Base-by-base conservation (phyloP, 345 rosid species). In the Arabis hirsuta region DNA sequence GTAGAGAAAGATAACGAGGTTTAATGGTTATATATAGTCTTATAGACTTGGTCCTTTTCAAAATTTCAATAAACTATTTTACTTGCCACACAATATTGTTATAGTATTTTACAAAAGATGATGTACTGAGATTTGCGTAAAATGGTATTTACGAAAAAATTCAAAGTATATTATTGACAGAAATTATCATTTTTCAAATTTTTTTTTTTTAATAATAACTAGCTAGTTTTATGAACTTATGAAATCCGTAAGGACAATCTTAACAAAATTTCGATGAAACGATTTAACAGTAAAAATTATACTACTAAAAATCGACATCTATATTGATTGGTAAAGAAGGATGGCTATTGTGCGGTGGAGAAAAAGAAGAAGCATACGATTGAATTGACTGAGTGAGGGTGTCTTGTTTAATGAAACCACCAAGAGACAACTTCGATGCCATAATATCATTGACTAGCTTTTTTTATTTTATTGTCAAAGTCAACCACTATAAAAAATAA, bases 401-500 rank as follows among this genome's bases (percentile, higher is more conserved):
- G 76, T 72, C 41, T 55, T 63, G 76, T 32, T 72, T 54, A 46
- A 46, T 38, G 71, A 73, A 55, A 34, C 77, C 65, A 46, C 56
- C 13, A 14, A 73, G 19, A 48, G 66, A 73, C 53, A 39, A 48
- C 36, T 47, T 56, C 45, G 27, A 39, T 27, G 65, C 65, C 64
- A 47, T 47, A 13, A 65, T 55, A 47, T 48, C 52, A 31, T 73
- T 73, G 77, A 65, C 66, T 73, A 0, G 20, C 10, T 31, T 50
- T 45, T 62, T 61, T 54, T 43, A 1, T 16, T 36, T n/a, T 22
- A 46, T 56, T 46, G 12, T n/a, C 51, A 73, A 73, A 64, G 71
- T 73, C 77, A 48, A 64, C 58, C 31, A 55, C 50, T 57, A 9
- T 55, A 0, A 53, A 36, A 42, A 7, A 24, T 36, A 7, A 32